Percentiles rank a stretch among this genome's conserved stretches.
Conservation (phyloP, 108 stramenopile species). For the Fragilaria radians region DNA sequence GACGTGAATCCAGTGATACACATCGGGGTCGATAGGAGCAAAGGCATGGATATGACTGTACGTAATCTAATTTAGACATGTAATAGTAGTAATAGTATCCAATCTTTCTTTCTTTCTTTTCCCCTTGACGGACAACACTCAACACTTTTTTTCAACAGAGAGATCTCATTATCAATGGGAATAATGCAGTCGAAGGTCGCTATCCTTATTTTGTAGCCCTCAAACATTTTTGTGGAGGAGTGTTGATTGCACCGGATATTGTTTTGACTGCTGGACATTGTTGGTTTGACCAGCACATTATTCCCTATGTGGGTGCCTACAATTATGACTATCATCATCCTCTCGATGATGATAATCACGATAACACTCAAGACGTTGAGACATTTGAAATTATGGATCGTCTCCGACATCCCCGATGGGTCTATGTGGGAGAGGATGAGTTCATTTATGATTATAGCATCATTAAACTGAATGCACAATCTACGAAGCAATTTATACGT, state of each 20-base stretch:
- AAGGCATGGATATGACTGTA: too few species aligned
- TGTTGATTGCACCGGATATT: constrained; percentile 12
- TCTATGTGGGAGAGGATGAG: constrained; percentile 3
- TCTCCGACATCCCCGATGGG: constrained; percentile 1
- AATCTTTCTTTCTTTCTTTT: too few species aligned
- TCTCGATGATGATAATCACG: background rate
- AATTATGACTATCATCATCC: too few species aligned
- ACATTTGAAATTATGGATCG: background rate
- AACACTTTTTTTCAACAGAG: too few species aligned
- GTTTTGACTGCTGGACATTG: constrained; percentile 5
- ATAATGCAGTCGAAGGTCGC: background rate
- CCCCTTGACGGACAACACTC: too few species aligned
- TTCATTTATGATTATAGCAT: constrained; percentile 10
- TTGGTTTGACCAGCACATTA: too few species aligned
- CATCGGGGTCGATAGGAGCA: too few species aligned
- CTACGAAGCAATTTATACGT: constrained; percentile 1
- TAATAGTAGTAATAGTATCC: too few species aligned
- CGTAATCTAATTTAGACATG: too few species aligned
- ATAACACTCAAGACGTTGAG: background rate
- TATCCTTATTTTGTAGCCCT: constrained; percentile 10
- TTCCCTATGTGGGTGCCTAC: too few species aligned
- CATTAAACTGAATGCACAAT: constrained; percentile 4
- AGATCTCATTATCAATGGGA: background rate
- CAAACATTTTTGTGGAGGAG: constrained; percentile 3
- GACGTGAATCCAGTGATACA: too few species aligned